Evolutionary conservation across 1,139 yeast species (phyloP).

Genomic region (Hemisphaericaspora subhashii): DNA sequence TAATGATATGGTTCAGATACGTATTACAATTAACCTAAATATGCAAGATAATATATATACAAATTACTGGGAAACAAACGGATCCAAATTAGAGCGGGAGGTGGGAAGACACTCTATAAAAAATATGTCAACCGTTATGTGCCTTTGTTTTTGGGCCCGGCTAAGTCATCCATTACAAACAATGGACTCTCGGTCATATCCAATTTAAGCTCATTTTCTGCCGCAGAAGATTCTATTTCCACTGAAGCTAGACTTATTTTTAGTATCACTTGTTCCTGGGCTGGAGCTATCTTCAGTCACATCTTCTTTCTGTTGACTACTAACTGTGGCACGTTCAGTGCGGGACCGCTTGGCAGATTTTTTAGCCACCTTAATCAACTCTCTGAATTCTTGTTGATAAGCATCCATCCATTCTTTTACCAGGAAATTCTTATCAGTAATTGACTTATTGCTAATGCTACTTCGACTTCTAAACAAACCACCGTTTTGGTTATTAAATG

Average conservation of each 20-base stretch:
- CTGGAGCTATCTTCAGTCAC: conserved; percentile 1
- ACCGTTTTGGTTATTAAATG: conserved; percentile 24
- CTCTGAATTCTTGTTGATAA: conserved; percentile 52
- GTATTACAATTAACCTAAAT: too few relatives aligned
- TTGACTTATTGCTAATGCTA: conserved; percentile 24
- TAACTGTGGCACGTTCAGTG: too few relatives aligned
- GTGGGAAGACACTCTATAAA: background rate
- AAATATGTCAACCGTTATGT: background rate
- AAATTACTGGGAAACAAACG: too few relatives aligned
- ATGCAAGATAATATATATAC: too few relatives aligned
- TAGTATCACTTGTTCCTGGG: background rate
- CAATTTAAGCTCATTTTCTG: background rate
- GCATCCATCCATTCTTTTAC: conserved; percentile 50
- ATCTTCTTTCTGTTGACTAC: too few relatives aligned
- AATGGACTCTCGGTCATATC: conserved; percentile 6
- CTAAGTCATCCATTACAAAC: conserved; percentile 6
- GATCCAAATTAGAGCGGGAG: too few relatives aligned
- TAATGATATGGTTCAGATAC: too few relatives aligned
- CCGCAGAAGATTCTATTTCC: background rate
- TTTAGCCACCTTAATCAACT: conserved; percentile 53
- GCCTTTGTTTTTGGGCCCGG: background rate
- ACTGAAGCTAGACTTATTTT: background rate
- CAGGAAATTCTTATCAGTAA: conserved; percentile 42
- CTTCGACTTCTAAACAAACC: conserved; percentile 25
- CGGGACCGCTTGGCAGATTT: conserved; percentile 22